Conservation (phyloP, 148 eudicot genomes). For the Cornus suecica region DNA sequence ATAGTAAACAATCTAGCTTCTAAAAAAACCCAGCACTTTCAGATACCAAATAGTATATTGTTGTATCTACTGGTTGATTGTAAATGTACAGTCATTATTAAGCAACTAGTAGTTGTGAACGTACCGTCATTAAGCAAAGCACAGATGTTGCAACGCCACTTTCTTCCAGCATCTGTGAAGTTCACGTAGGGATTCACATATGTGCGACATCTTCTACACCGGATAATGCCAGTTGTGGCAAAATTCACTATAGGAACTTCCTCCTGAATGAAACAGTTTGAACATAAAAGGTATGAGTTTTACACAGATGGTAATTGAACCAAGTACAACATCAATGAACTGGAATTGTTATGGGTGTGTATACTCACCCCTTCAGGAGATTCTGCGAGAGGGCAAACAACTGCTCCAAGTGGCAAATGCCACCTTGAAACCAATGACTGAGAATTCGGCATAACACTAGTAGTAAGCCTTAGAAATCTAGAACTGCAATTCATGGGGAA, state of each 20-base stretch:
- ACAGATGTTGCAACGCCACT: conserved; percentile 97
- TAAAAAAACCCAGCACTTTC: background rate
- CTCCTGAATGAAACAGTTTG: conserved; percentile 50
- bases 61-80: background rate
- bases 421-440: conserved; percentile 91
- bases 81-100: conserved; percentile 77
- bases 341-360: conserved; percentile 4
- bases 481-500: conserved; percentile 78
- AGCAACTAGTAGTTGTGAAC: conserved; percentile 28
- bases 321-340: conserved; percentile 2
- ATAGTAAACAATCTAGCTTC: background rate
- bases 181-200: conserved; percentile 86
- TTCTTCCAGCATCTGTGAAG: conserved; percentile 89
- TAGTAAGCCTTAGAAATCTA: conserved; percentile 72
- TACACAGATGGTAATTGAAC: conserved; percentile 14
- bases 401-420: conserved; percentile 98
- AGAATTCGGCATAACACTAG: conserved; percentile 81
- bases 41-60: background rate
- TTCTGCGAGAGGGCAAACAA: conserved; percentile 98
- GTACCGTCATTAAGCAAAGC: conserved; percentile 94
- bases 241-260: conserved; percentile 93
- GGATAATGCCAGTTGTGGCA: conserved; percentile 80
- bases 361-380: conserved; percentile 84
- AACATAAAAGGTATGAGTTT: conserved; percentile 15
- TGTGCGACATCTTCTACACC: conserved; percentile 97